A percentile compares a stretch with the other conserved stretches of the same genome.
These are phyloP conservation scores for Leishmania martiniquensis DNA, from an alignment of 208 protist species.

Conservation along the genomic window DNA sequence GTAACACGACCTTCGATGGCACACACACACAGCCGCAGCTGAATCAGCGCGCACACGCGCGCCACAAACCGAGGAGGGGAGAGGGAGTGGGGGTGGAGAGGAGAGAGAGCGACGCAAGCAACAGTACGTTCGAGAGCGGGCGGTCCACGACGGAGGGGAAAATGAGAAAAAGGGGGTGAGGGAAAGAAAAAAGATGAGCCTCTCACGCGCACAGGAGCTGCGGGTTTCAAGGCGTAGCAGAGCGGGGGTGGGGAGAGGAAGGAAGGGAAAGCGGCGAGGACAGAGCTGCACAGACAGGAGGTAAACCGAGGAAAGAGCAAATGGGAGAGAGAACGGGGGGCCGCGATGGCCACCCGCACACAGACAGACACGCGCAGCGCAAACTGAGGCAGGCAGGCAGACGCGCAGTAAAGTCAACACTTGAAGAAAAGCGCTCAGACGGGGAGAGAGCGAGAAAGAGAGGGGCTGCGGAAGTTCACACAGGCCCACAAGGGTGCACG, in stretches of 20 bases:
- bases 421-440: neutral
- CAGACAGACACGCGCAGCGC: neutral
- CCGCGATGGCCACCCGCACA: neutral
- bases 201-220: neutral
- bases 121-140: neutral
- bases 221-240: neutral
- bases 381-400: neutral
- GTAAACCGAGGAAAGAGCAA: neutral
- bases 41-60: neutral
- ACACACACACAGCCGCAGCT: neutral
- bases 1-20: neutral
- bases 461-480: neutral
- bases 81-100: neutral
- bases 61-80: neutral
- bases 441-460: neutral
- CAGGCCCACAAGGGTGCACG: neutral
- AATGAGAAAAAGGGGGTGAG: neutral
- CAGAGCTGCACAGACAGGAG: neutral
- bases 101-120: neutral
- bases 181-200: no score
- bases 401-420: neutral
- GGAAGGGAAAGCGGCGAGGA: neutral
- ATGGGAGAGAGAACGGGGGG: neutral
- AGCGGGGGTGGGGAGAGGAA: neutral
- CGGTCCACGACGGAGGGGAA: neutral